phyloP scores from a whole-genome alignment of 257 asterid species.

The Solanum lycopersicoides region DNA sequence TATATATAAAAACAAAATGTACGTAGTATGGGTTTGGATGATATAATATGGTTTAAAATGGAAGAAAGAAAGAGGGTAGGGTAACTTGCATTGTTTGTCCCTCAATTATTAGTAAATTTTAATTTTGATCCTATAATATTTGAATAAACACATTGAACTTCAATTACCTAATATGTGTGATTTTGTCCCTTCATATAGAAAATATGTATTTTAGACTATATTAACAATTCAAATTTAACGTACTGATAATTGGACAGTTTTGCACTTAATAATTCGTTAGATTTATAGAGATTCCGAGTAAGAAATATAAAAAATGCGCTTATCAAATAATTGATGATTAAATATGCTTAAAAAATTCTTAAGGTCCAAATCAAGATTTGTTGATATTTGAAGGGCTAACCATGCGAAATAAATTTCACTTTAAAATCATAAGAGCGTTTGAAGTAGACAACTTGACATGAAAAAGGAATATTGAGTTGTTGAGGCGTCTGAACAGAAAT shows the following conservation, averaged over 20 bases:
- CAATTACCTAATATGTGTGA: neutral
- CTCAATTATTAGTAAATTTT: neutral
- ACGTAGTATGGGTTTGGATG: neutral
- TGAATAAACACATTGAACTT: neutral
- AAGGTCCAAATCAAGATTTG: neutral
- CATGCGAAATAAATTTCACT: neutral
- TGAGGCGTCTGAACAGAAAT: neutral
- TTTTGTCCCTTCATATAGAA: neutral
- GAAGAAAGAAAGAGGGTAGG: neutral
- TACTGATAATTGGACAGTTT: neutral
- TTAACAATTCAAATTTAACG: neutral
- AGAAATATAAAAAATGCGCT: neutral
- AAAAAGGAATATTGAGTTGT: no score
- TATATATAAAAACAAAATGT: neutral
- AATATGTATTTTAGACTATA: neutral
- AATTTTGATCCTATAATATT: no score
- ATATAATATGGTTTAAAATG: neutral
- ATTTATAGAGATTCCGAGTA: neutral
- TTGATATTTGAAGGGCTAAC: neutral
- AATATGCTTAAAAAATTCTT: neutral
- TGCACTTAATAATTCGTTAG: neutral
- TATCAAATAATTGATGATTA: neutral
- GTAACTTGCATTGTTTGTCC: neutral
- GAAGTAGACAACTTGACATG: neutral
- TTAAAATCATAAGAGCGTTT: no score